Conservation (phyloP, 768 basidiomycete species). For the Lentinus brumalis region DNA sequence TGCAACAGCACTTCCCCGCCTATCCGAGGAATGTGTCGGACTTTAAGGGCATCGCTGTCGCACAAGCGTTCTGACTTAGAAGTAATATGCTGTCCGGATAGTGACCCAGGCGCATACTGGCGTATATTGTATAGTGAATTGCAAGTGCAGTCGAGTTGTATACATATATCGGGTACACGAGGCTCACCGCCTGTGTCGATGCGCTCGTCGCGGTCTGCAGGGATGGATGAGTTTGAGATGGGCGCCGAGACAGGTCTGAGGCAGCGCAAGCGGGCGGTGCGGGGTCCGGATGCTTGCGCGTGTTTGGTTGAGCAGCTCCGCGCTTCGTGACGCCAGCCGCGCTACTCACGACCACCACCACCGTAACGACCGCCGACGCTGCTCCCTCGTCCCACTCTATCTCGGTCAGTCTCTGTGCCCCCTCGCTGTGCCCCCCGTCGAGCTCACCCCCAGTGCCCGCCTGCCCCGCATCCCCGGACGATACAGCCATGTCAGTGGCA, state of each 20-base stretch:
- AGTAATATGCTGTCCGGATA: too few species aligned
- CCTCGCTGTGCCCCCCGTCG: neutral
- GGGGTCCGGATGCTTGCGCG: constrained; percentile 19
- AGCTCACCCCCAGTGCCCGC: constrained; percentile 5
- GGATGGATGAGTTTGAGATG: neutral
- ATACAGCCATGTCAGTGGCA: constrained; percentile 25
- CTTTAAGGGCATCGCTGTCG: too few species aligned
- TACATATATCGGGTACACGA: too few species aligned
- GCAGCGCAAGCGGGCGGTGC: constrained; percentile 10
- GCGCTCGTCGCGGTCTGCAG: too few species aligned
- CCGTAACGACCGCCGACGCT: constrained; percentile 21
- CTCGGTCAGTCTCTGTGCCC: constrained; percentile 15
- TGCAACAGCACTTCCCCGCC: too few species aligned
- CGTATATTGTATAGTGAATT: too few species aligned
- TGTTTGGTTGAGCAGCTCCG: constrained; percentile 17
- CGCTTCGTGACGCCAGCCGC: constrained; percentile 21
- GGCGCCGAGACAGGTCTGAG: neutral
- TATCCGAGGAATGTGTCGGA: too few species aligned
- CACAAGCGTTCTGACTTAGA: too few species aligned
- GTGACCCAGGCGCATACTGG: too few species aligned
- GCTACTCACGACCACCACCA: constrained; percentile 17
- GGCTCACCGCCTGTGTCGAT: too few species aligned
- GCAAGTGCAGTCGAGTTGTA: too few species aligned
- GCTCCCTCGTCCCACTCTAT: constrained; percentile 6
- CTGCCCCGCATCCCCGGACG: constrained; percentile 6